phyloP scores from a whole-genome alignment of 208 protist species.

The Plasmodiophora brassicae region DNA sequence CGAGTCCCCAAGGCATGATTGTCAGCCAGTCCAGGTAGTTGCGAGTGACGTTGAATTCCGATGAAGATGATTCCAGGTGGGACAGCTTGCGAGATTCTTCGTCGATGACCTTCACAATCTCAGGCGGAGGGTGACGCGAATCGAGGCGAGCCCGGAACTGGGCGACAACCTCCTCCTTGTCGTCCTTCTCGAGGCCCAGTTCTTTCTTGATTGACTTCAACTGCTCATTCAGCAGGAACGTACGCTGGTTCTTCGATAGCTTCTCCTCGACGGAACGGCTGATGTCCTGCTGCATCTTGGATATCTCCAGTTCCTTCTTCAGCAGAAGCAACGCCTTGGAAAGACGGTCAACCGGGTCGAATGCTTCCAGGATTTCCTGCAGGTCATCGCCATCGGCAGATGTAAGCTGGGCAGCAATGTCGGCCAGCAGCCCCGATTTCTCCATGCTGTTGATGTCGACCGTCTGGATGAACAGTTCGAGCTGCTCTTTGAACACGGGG shows the following conservation, averaged over 20 bases:
- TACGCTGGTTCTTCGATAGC: constrained; percentile 33
- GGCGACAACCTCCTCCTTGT: constrained; percentile 64
- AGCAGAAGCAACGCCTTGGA: constrained; percentile 37
- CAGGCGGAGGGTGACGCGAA: constrained; percentile 39
- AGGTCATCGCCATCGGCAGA: constrained; percentile 20
- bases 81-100: constrained; percentile 60
- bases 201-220: constrained; percentile 54
- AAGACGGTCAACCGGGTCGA: constrained; percentile 28
- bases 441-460: constrained; percentile 17
- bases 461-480: constrained; percentile 50
- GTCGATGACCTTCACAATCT: constrained; percentile 51
- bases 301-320: constrained; percentile 47
- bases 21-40: constrained; percentile 80
- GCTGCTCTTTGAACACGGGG: constrained; percentile 59
- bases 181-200: constrained; percentile 62
- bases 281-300: constrained; percentile 40
- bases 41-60: constrained; percentile 68
- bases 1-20: constrained; percentile 67
- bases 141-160: constrained; percentile 59
- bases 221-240: constrained; percentile 43
- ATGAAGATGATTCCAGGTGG: constrained; percentile 56
- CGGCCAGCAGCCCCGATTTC: constrained; percentile 34
- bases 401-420: constrained; percentile 38
- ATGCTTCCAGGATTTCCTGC: constrained; percentile 31
- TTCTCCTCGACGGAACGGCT: constrained; percentile 48